Evolutionary conservation across 2,329 filamentous ascomycete species (phyloP).

Genomic region (Parafenestella ontariensis): DNA sequence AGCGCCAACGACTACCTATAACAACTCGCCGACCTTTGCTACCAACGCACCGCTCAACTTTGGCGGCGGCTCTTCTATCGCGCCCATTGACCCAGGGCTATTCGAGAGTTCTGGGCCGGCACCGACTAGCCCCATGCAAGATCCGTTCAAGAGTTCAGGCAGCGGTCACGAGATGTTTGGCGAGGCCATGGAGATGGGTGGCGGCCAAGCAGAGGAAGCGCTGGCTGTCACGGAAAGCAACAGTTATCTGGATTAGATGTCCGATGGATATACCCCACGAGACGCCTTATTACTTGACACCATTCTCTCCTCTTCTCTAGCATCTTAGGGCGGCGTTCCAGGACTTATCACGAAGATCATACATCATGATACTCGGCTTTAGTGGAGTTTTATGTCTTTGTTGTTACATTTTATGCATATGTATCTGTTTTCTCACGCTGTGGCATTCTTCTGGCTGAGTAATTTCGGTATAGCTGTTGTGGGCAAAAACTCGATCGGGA

Average conservation of each 20-base stretch:
- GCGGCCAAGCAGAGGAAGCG: conserved; percentile 48
- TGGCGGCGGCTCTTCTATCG: conserved; percentile 36
- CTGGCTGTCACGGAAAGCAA: conserved; percentile 46
- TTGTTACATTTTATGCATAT: conserved; percentile 12
- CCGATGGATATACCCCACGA: neutral
- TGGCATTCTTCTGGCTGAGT: conserved; percentile 1
- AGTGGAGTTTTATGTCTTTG: conserved; percentile 4
- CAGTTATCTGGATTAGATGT: conserved; percentile 41
- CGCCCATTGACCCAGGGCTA: conserved; percentile 46
- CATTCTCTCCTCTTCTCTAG: conserved; percentile 3
- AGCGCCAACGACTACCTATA: conserved; percentile 32
- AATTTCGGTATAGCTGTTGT: neutral
- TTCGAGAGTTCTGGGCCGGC: conserved; percentile 42
- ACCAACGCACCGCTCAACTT: conserved; percentile 40
- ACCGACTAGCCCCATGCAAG: conserved; percentile 44
- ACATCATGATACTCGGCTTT: conserved; percentile 5
- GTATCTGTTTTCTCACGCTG: conserved; percentile 17
- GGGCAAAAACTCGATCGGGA: neutral
- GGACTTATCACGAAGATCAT: neutral
- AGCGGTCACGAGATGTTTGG: conserved; percentile 48
- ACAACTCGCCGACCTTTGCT: conserved; percentile 45
- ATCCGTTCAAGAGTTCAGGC: conserved; percentile 47
- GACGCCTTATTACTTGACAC: neutral
- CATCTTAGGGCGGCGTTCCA: conserved; percentile 23
- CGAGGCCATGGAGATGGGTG: conserved; percentile 44